A percentile compares a stretch with the other conserved stretches of the same genome.
phyloP scores from a whole-genome alignment of 1,284 basidiomycete genomes.

The Amylostereum areolatum region DNA sequence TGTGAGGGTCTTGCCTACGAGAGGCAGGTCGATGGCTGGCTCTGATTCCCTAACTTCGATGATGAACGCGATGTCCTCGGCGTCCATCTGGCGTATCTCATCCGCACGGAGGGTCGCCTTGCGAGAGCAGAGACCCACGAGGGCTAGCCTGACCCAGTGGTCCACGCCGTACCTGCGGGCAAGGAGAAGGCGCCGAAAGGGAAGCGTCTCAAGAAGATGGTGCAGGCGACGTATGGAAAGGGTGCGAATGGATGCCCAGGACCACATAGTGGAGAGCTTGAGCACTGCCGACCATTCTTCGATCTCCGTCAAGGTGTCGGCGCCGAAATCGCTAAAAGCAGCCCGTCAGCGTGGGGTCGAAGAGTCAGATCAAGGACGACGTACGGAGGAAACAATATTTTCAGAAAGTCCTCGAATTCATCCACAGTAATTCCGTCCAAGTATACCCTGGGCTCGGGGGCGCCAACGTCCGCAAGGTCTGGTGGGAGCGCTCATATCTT shows the following conservation, averaged over 20 bases:
- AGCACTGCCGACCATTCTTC: constrained; percentile 8
- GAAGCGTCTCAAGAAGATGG: not conserved
- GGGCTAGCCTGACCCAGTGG: not conserved
- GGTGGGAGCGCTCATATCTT: no score
- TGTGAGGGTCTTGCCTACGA: no score
- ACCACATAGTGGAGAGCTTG: constrained; percentile 8
- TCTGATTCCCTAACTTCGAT: not conserved
- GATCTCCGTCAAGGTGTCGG: not conserved
- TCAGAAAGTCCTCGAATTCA: not conserved
- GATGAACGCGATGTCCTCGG: not conserved
- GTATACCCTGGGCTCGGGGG: no score
- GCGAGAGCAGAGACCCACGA: not conserved
- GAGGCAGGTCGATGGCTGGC: no score
- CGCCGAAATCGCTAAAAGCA: not conserved
- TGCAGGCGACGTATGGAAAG: not conserved
- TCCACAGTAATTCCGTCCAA: not conserved
- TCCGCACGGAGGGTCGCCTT: not conserved
- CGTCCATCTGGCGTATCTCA: not conserved
- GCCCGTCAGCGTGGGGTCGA: not conserved
- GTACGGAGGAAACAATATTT: not conserved
- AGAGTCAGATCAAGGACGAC: not conserved
- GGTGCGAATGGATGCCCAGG: not conserved
- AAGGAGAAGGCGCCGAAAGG: not conserved
- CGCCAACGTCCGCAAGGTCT: no score
- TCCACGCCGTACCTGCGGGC: not conserved